Evolutionary conservation across 139 green algal species (phyloP), one percentile per base, ranked within the genome.

Genomic region (Yamagishiella unicocca): DNA sequence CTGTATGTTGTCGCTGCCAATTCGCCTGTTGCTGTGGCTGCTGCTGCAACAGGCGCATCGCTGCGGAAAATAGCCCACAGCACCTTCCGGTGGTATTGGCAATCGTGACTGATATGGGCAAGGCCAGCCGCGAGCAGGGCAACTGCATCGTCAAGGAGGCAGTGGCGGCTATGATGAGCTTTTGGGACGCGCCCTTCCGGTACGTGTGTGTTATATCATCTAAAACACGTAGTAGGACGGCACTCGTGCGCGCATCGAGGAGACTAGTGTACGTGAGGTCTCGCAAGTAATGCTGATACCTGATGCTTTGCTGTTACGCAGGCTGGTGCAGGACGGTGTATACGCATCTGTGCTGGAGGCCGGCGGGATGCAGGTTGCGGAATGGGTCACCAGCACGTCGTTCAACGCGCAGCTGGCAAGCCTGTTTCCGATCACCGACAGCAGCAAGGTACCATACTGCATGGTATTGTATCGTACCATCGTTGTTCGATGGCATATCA

Each of bases 141-240:
- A 98, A 98, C 91, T 93, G 96, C 87, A 95, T 97, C 70, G 95
- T 98, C 55, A 97, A 97, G 93, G 96, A 97, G 85, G 96, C 96
- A 21, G 92, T 97, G 17, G 89, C 88, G 29, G 92, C 92, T 40
- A 93, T 95, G 80, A 95, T 97, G 92, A 78, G 71, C 46, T 91
- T 91, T 40, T 98, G 96, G 96, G 89, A 83, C 42, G 81, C 94
- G 9, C 95, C 95, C 62, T 97, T 97, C 90, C 91, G 89, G 83
- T 89, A 7, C 0, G 84, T 43, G 66, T n/a, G n/a, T n/a, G n/a
- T n/a, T n/a, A n/a, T n/a, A n/a, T n/a, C n/a, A n/a, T n/a, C n/a
- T n/a, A n/a, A n/a, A n/a, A n/a, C n/a, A n/a, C n/a, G n/a, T n/a
- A n/a, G n/a, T n/a, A n/a, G n/a, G n/a, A n/a, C n/a, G n/a, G n/a